Evolutionary conservation across 306 rosid genomes (phyloP), one percentile per base, ranked within the genome.

Genomic region (Hylodesmum podocarpum): DNA sequence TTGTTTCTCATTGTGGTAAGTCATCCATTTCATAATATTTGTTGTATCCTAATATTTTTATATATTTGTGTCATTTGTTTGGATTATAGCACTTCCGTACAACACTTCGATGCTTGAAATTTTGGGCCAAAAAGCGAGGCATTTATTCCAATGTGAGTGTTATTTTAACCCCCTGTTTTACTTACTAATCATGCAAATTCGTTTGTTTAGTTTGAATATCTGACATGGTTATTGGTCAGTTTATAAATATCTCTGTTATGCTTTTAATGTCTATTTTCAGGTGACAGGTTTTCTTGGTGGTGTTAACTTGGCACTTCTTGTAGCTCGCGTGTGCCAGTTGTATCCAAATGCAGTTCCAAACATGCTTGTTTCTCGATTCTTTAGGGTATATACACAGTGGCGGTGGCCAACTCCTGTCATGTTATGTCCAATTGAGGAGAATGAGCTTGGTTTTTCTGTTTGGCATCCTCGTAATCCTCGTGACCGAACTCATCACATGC

Each of bases 231-330:
- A n/a, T 9, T 70, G 9, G 70, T 64, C 28, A 12, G 40, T 69
- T 70, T 13, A 43, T 33, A 13, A 34, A 36, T 70, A 8, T 59
- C 4, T 19, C 34, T n/a, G 16, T 29, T 13, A 54, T 33, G 1
- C 1, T 70, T 58, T 51, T 2, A 6, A 36, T 68, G 29, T 27
- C 43, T 22, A 31, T 80, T 69, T 86, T 53, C 84, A 94, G 98
- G 93, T 94, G 59, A 94, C 98, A 34, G 98, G 98, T 59, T 94
- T 91, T 78, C 97, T 94, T 50, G 98, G 98, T 74, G 98, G 98
- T 82, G 97, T 94, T 51, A 94, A 94, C 83, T 89, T 88, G 95
- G 98, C 98, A 34, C 86, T 94, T 76, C 87, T 94, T 80, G 97
- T 94, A n/a, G 97, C 97, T 81, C 91, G 94, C 47, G 80, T 94